phyloP scores from a whole-genome alignment of 257 asterid genomes.

The Haberlea rhodopensis region DNA sequence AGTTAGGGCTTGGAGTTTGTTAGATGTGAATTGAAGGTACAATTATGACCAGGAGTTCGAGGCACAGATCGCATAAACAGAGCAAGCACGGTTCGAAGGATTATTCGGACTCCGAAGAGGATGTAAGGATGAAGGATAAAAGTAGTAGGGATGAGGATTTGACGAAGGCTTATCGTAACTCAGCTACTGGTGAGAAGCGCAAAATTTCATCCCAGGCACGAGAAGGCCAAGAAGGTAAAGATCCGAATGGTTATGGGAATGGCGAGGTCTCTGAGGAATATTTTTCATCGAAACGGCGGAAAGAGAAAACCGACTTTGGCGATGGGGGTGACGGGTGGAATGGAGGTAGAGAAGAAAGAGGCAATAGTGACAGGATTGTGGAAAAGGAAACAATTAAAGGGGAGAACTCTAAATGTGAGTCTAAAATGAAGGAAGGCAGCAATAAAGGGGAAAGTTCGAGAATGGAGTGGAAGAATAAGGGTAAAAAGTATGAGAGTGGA shows the following conservation, averaged over 20 bases:
- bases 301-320: constrained; percentile 52
- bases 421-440: constrained; percentile 50
- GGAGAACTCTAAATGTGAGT: constrained; percentile 49
- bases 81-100: constrained; percentile 86
- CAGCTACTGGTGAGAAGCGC: constrained; percentile 84
- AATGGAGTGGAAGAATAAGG: constrained; percentile 59
- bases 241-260: constrained; percentile 57
- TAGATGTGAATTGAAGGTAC: constrained; percentile 21
- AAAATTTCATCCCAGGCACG: constrained; percentile 54
- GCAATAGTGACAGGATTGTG: constrained; percentile 37
- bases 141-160: constrained; percentile 49
- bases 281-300: constrained; percentile 71
- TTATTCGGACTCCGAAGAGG: constrained; percentile 82
- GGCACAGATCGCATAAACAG: constrained; percentile 88
- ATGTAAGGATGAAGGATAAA: constrained; percentile 65
- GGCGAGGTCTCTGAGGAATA: constrained; percentile 71
- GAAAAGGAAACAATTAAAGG: constrained; percentile 49
- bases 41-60: constrained; percentile 85
- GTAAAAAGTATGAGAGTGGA: constrained; percentile 26
- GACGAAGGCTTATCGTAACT: constrained; percentile 55
- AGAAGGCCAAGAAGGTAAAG: constrained; percentile 60
- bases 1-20: constrained; percentile 20
- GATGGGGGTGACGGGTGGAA: constrained; percentile 75
- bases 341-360: constrained; percentile 66
- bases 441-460: constrained; percentile 47